Base-by-base conservation (phyloP, 208 protist species). In the Leishmania braziliensis region DNA sequence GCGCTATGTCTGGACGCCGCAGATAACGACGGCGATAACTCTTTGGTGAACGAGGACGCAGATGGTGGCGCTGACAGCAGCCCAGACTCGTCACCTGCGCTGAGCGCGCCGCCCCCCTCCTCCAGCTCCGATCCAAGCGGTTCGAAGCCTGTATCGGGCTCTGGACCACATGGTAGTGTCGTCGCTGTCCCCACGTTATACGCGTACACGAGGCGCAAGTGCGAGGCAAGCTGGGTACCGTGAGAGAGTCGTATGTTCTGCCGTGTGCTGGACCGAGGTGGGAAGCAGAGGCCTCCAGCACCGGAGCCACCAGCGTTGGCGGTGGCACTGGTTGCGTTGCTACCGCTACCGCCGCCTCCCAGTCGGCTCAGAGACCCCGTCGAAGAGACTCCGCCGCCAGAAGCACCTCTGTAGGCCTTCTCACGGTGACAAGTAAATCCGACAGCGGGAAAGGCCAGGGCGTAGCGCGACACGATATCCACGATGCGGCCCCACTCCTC, bases 401-500 rank as follows among this genome's bases (percentile, higher is more conserved):
- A 69, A 18, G 56, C 62, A 29, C 81, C 79, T 14, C 62, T 77
- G 69, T 73, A 53, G 46, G 74, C 77, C 36, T 83, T 87, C 18
- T 91, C 84, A 10, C 90, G 86, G 26, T 86, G 86, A 77, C 92
- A 95, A 0, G 92, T 90, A 43, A 98, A 97, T 1, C 84, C 91
- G 36, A 97, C 88, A 63, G 84, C 81, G 5, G 92, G 92, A 77
- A 97, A 96, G 5, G 92, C 91, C 16, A 96, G 72, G 29, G 97
- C 93, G 87, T 98, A 98, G 10, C 95, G 88, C 23, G 90, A 89
- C 9, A 98, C 90, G 2, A 99, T 90, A 63, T 99, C 91, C 1
- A 95, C 86, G 51, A 99, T 92, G 62, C 90, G 88, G 65, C 87
- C 80, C 86, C 98, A 99, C 89, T 99, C 99, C 54, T 99, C 98